These are phyloP conservation scores for Mucor velutinosus DNA, from an alignment of 371 early-diverging fungal species.

Conservation along the genomic window DNA sequence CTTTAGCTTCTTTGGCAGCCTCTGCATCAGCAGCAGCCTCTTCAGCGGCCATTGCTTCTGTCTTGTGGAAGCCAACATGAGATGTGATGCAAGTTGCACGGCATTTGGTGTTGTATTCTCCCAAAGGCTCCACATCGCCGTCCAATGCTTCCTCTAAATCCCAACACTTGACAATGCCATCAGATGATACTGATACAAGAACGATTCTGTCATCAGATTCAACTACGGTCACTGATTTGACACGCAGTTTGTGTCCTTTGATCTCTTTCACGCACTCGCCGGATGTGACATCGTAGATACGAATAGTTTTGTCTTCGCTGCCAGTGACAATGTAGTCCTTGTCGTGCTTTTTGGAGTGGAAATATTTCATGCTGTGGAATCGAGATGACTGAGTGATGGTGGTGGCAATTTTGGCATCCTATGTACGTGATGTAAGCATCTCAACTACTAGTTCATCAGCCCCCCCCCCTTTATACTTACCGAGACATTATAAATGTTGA, in stretches of 20 bases:
- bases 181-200: slow-evolving; percentile 68
- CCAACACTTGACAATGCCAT: slow-evolving; percentile 77
- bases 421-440: not conserved
- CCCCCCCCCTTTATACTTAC: slow-evolving; percentile 52
- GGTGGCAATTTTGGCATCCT: slow-evolving; percentile 55
- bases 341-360: slow-evolving; percentile 39
- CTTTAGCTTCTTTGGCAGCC: slow-evolving; percentile 4
- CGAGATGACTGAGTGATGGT: slow-evolving; percentile 57
- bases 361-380: slow-evolving; percentile 53
- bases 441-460: not conserved
- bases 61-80: slow-evolving; percentile 35
- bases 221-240: slow-evolving; percentile 46
- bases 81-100: slow-evolving; percentile 66
- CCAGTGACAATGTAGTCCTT: slow-evolving; percentile 70
- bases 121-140: slow-evolving; percentile 43
- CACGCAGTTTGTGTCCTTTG: slow-evolving; percentile 60
- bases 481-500: slow-evolving; percentile 71
- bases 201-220: slow-evolving; percentile 42
- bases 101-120: slow-evolving; percentile 69
- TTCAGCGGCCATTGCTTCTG: slow-evolving; percentile 4
- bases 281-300: slow-evolving; percentile 61
- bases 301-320: slow-evolving; percentile 72
- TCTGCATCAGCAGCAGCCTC: slow-evolving; percentile 1
- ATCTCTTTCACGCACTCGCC: slow-evolving; percentile 61
- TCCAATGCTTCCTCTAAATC: slow-evolving; percentile 47